Percentiles rank a stretch among this genome's conserved stretches.
Evolutionary conservation across 768 basidiomycete species (phyloP).

Genomic region (Agaricus blazei): DNA sequence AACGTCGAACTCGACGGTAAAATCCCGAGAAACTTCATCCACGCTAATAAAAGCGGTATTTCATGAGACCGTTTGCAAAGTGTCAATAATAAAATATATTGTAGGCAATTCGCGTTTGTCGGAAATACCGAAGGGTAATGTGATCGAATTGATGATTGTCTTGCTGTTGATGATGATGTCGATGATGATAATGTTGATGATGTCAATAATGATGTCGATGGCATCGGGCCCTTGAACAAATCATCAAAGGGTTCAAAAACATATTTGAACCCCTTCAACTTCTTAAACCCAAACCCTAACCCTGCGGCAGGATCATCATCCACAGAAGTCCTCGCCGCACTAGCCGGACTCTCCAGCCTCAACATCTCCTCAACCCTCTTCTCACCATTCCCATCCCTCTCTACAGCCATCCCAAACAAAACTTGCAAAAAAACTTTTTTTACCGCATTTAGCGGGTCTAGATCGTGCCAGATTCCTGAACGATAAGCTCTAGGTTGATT

Average conservation of each 20-base stretch:
- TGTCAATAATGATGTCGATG: slow-evolving; percentile 1
- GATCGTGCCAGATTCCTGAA: slow-evolving; percentile 40
- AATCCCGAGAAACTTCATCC: slow-evolving; percentile 65
- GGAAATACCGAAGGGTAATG: slow-evolving; percentile 12
- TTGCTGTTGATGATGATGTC: background rate
- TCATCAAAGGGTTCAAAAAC: slow-evolving; percentile 8
- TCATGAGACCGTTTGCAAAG: slow-evolving; percentile 36
- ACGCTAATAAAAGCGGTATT: slow-evolving; percentile 62
- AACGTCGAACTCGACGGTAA: slow-evolving; percentile 51
- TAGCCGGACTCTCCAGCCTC: slow-evolving; percentile 20
- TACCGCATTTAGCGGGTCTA: slow-evolving; percentile 42
- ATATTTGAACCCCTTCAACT: slow-evolving; percentile 6
- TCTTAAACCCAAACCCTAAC: slow-evolving; percentile 9
- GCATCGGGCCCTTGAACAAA: slow-evolving; percentile 11
- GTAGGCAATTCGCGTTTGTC: slow-evolving; percentile 3
- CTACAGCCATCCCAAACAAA: slow-evolving; percentile 46
- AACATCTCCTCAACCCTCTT: slow-evolving; percentile 24
- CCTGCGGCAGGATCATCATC: slow-evolving; percentile 9
- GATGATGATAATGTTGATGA: background rate
- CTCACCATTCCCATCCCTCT: background rate
- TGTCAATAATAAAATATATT: slow-evolving; percentile 18
- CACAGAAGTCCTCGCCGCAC: slow-evolving; percentile 5
- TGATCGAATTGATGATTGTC: background rate
- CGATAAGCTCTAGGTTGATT: slow-evolving; percentile 17
- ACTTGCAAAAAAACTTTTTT: slow-evolving; percentile 49